Conservation (phyloP, 148 eudicot species). For the Camellia granthamiana region DNA sequence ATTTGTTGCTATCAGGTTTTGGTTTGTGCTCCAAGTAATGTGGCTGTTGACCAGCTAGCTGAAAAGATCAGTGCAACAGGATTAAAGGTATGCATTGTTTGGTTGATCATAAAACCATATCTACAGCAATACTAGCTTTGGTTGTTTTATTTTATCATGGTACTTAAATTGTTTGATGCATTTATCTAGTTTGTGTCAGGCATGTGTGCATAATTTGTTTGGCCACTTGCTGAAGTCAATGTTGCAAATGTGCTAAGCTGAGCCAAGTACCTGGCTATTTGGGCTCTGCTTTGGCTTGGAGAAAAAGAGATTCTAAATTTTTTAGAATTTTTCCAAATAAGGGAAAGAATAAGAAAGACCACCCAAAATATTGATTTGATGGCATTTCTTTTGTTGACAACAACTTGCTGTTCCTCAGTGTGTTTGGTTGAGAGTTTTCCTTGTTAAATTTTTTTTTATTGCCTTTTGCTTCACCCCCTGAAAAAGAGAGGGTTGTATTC, state of each 20-base stretch:
- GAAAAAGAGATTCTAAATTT: no score
- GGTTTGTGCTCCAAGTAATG: slow-evolving; percentile 99
- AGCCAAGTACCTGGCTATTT: not conserved
- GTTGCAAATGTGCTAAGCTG: not conserved
- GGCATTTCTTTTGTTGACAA: no score
- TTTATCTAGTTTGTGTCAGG: not conserved
- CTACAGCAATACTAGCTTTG: not conserved
- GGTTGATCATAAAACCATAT: not conserved
- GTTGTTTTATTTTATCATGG: not conserved
- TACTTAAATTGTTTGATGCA: not conserved
- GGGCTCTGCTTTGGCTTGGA: not conserved
- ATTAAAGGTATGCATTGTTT: slow-evolving; percentile 57
- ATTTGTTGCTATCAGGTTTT: slow-evolving; percentile 52
- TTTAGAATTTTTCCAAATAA: no score
- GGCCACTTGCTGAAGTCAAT: not conserved
- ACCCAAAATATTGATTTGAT: no score
- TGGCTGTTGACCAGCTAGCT: slow-evolving; percentile 97
- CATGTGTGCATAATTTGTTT: not conserved
- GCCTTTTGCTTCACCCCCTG: no score
- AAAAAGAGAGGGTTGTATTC: no score
- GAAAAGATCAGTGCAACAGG: slow-evolving; percentile 99
- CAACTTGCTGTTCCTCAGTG: no score
- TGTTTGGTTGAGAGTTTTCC: no score
- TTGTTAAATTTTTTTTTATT: no score
- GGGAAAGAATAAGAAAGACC: no score